Evolutionary conservation across 1,284 basidiomycete genomes (phyloP).

Genomic region (Marasmius sp.): DNA sequence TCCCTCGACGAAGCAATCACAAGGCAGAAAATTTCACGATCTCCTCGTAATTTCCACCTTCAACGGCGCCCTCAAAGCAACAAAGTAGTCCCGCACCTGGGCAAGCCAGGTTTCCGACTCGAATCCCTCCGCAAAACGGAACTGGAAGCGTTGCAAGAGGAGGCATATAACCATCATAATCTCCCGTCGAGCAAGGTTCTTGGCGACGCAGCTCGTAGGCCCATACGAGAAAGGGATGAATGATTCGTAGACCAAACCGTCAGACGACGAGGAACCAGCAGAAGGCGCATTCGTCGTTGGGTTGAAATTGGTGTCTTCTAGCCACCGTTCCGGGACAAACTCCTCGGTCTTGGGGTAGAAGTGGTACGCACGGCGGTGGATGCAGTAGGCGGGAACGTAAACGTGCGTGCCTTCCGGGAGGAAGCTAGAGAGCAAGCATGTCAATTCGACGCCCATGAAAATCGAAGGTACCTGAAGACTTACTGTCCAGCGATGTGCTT

Average conservation of each 20-base stretch:
- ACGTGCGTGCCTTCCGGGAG: neutral
- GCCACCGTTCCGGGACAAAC: neutral
- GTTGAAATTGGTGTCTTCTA: neutral
- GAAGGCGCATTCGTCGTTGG: neutral
- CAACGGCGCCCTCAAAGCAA: slow-evolving; percentile 9
- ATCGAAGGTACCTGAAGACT: slow-evolving; percentile 10
- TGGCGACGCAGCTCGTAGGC: slow-evolving; percentile 13
- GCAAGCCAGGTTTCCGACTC: slow-evolving; percentile 14
- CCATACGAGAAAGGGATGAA: slow-evolving; percentile 17
- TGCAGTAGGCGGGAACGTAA: neutral
- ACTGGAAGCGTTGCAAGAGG: slow-evolving; percentile 11
- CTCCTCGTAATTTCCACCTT: slow-evolving; percentile 1
- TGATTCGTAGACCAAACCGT: neutral
- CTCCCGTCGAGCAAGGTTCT: slow-evolving; percentile 10
- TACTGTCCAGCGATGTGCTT: slow-evolving; percentile 21
- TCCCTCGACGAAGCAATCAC: too few species aligned
- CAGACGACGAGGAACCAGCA: neutral
- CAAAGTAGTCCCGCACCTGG: slow-evolving; percentile 14
- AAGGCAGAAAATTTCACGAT: neutral
- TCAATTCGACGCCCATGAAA: slow-evolving; percentile 22
- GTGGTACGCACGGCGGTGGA: neutral
- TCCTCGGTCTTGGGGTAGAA: slow-evolving; percentile 23
- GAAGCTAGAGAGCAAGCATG: neutral
- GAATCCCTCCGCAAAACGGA: slow-evolving; percentile 8
- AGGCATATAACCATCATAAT: slow-evolving; percentile 9